Base-by-base conservation (phyloP, 805 yeast genomes). In the Peterozyma xylosa region DNA sequence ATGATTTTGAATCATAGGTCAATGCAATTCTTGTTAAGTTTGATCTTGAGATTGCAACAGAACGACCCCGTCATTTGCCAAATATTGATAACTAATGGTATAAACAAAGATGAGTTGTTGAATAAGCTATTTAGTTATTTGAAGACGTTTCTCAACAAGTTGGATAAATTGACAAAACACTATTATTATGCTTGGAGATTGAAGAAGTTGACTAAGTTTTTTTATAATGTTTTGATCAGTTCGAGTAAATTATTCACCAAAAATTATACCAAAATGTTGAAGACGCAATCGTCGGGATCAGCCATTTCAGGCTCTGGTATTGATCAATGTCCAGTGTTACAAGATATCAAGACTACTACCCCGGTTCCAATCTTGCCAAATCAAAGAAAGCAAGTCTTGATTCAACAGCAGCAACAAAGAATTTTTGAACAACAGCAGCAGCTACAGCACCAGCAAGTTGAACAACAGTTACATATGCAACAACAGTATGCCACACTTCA, bases 1-100 rank as follows among this genome's bases (percentile, higher is more conserved):
- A 54, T 77, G 53, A 68, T 75, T 41, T 62, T 73, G 34, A 78
- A 79, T 46, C 80, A 76, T 50, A 63, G 82, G 49, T 71, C 81
- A 5, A 67, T 74, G 53, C 80, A 76, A 50, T 76, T 77, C 50
- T 63, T 77, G 58, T 76, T 77, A n/a, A 75, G 80, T 37, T 55
- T 77, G 51, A 69, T 76, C 21, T 52, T 77, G 42, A 65, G 82
- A 54, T 64, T 64, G 42, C 68, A 64, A 42, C 68, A 64, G 45
- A 56, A 52, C 39, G 61, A 66, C 4, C 66, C 67, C 1, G 45
- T 63, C 1, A 52, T 62, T 14, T 51, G 56, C 47, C 67, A 62
- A 37, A 62, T 64, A 38, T 48, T 64, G 32, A 52, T 50, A 30
- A 53, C 50, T 33, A 64, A 63, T 45, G 61, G 59, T 7, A 64